Evolutionary conservation across 176 grass and related monocot species (phyloP), one percentile per base, ranked within the genome.

Genomic region (Musa itinerans): DNA sequence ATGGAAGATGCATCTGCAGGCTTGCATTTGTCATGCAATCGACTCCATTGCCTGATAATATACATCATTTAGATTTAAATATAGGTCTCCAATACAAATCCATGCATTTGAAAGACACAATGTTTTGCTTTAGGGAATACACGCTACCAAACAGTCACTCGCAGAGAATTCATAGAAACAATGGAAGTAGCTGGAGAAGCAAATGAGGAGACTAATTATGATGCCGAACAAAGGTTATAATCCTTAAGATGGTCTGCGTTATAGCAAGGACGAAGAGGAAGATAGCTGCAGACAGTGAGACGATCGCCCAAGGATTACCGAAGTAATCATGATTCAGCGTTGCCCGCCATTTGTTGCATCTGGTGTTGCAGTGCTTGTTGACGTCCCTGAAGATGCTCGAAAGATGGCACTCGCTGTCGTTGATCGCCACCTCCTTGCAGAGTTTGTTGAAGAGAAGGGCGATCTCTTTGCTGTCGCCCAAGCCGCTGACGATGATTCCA

Each of bases 281-380:
- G 48, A 82, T 53, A n/a, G 76, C 79, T n/a, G 78, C 90, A 1
- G 81, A 54, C 50, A 92, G 76, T 17, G 90, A 92, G 49, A 92
- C 23, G 15, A 86, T 11, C n/a, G 79, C 65, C 90, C 86, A 92
- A 0, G 86, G 90, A 65, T 67, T 86, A 50, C 64, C 29, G 72
- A 92, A 92, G 78, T 82, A 58, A 53, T 81, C 83, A 58, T 86
- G 86, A 61, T 74, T 61, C 9, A 92, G 76, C 50, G 69, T 77
- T 0, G 83, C 66, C 0, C 68, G 78, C 58, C 81, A 88, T 15
- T n/a, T 52, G 1, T 66, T 81, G 56, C 65, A 57, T 20, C 11
- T 23, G 11, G 26, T 1, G 7, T 20, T 0, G 14, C 49, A 56
- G 55, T 81, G 86, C 17, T 9, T 74, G 43, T 26, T 61, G 2